phyloP scores from a whole-genome alignment of 1,284 basidiomycete genomes.

The Leccinum solheimii region DNA sequence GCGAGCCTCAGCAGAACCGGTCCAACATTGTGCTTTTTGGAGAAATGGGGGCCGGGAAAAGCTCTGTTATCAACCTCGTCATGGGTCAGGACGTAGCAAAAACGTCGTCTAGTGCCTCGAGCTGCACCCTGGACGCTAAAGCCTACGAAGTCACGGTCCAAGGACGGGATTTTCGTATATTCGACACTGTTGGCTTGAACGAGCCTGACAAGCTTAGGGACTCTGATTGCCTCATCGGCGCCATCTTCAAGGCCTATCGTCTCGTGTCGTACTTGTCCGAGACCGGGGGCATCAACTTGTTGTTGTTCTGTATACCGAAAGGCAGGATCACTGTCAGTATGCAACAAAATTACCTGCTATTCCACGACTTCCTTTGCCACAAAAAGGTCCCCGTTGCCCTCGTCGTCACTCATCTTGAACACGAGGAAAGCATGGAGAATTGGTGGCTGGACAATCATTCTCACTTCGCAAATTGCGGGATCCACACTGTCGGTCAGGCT shows the following conservation, averaged over 20 bases:
- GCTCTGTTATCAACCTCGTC: slow-evolving; percentile 36
- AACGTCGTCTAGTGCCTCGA: slow-evolving; percentile 26
- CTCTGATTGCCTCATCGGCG: slow-evolving; percentile 28
- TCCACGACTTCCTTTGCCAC: slow-evolving; percentile 37
- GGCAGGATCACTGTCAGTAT: slow-evolving; percentile 34
- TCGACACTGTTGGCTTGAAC: slow-evolving; percentile 34
- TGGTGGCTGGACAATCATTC: slow-evolving; percentile 33
- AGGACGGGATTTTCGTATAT: slow-evolving; percentile 29
- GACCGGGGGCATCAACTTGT: slow-evolving; percentile 36
- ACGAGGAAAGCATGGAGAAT: slow-evolving; percentile 32
- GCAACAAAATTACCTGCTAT: slow-evolving; percentile 40
- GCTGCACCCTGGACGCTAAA: slow-evolving; percentile 34
- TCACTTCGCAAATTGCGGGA: slow-evolving; percentile 23
- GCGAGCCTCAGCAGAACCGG: slow-evolving; percentile 14
- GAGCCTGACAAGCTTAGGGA: slow-evolving; percentile 32
- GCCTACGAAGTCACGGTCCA: slow-evolving; percentile 24
- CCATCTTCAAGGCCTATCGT: slow-evolving; percentile 34
- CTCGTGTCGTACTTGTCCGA: slow-evolving; percentile 29
- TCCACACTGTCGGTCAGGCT: slow-evolving; percentile 29
- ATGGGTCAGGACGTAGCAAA: slow-evolving; percentile 26
- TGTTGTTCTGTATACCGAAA: slow-evolving; percentile 41
- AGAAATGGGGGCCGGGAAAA: slow-evolving; percentile 35
- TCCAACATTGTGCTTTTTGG: slow-evolving; percentile 35
- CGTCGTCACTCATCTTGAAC: slow-evolving; percentile 41
- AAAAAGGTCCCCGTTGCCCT: slow-evolving; percentile 38